These are phyloP conservation scores for Acanthamoeba triangularis DNA, from an alignment of 208 protist species.

Conservation along the genomic window DNA sequence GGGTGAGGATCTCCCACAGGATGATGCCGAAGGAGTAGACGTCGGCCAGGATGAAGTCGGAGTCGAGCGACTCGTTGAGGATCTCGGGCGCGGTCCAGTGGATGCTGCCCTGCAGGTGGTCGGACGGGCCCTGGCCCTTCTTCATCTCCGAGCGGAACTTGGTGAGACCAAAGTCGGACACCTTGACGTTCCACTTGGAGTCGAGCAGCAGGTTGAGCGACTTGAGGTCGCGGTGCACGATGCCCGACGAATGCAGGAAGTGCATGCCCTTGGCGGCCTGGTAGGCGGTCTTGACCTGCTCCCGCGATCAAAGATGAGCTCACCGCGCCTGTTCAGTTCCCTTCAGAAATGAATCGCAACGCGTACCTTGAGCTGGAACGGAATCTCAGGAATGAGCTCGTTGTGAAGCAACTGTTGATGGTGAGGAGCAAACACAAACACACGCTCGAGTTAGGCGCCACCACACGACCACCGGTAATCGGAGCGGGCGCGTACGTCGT, in stretches of 20 bases:
- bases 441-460: background rate
- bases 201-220: conserved; percentile 43
- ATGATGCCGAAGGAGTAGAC: conserved; percentile 47
- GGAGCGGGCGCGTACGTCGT: conserved; percentile 8
- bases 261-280: conserved; percentile 18
- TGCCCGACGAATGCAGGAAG: conserved; percentile 35
- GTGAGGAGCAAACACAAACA: background rate
- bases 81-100: conserved; percentile 56
- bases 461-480: background rate
- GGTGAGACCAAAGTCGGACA: conserved; percentile 43
- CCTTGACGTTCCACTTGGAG: conserved; percentile 47
- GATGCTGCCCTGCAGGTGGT: background rate
- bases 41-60: conserved; percentile 11
- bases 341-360: too few species aligned
- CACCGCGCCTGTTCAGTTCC: too few species aligned
- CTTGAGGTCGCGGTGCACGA: conserved; percentile 33
- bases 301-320: too few species aligned
- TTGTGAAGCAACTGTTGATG: conserved; percentile 32
- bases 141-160: conserved; percentile 69
- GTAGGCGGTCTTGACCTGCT: background rate
- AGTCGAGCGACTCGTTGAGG: background rate
- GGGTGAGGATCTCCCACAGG: conserved; percentile 60
- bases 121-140: background rate
- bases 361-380: conserved; percentile 16
- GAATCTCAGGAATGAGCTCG: conserved; percentile 37